phyloP scores from a whole-genome alignment of 2,329 filamentous ascomycete species.

The Colletotrichum sublineola region DNA sequence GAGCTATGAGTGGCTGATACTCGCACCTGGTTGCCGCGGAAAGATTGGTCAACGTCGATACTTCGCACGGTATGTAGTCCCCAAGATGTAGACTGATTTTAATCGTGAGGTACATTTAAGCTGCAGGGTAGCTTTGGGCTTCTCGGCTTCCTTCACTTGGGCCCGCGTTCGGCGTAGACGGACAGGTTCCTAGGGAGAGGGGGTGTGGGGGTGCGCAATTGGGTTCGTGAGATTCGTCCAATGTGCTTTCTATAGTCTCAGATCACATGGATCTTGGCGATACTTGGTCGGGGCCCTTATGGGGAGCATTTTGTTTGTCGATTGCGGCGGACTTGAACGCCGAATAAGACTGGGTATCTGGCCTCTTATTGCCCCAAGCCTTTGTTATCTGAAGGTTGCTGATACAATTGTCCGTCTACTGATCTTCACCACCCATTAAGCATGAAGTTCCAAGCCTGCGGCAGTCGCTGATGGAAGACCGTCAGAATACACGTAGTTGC shows the following conservation, averaged over 20 bases:
- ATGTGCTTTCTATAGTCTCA: background rate
- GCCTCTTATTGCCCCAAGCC: background rate
- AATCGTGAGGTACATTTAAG: background rate
- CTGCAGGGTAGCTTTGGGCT: background rate
- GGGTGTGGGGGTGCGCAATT: too few relatives aligned
- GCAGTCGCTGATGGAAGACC: background rate
- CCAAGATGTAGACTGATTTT: background rate
- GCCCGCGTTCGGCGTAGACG: background rate
- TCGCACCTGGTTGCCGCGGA: background rate
- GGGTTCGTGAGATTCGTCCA: background rate
- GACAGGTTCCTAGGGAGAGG: background rate
- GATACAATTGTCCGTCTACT: background rate
- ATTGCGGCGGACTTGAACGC: too few relatives aligned
- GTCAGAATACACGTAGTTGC: background rate
- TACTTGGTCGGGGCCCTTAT: background rate
- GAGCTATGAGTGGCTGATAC: background rate
- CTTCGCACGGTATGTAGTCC: too few relatives aligned
- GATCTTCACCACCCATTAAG: too few relatives aligned
- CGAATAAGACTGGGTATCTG: too few relatives aligned
- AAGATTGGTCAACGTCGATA: background rate
- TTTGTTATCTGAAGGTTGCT: background rate
- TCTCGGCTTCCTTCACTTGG: background rate
- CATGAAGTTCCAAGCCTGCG: background rate
- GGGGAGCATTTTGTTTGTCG: background rate
- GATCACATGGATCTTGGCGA: background rate